These are phyloP conservation scores for Dioscorea zingiberensis DNA, from an alignment of 106 monocot genomes.

Conservation along the genomic window DNA sequence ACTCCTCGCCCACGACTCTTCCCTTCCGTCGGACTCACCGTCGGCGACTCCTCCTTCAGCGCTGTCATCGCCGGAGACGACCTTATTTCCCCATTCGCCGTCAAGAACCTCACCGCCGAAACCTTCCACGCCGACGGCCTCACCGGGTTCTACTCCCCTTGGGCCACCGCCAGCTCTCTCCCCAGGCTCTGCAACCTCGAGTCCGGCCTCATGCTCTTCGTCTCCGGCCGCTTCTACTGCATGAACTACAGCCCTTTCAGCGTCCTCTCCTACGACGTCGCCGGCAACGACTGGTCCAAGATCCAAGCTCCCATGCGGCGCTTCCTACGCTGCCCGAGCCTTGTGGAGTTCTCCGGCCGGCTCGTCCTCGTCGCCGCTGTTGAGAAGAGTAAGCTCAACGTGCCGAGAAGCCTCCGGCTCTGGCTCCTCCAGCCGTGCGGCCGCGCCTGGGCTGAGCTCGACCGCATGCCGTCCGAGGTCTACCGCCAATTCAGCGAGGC, in stretches of 20 bases:
- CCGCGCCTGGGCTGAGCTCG: conserved; percentile 50
- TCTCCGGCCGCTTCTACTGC: conserved; percentile 64
- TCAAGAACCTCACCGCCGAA: conserved; percentile 89
- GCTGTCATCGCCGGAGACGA: conserved; percentile 79
- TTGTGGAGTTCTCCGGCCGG: conserved; percentile 14
- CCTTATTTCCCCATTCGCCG: conserved; percentile 85
- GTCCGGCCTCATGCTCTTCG: conserved; percentile 52
- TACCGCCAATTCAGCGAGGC: conserved; percentile 43
- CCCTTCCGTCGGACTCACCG: conserved; percentile 70
- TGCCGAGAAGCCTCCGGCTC: conserved; percentile 50
- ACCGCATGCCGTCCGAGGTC: conserved; percentile 62
- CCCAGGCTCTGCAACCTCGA: conserved; percentile 71
- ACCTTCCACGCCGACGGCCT: conserved; percentile 49
- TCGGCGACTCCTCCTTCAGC: conserved; percentile 35
- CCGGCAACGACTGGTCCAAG: conserved; percentile 52
- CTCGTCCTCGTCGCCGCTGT: conserved; percentile 53
- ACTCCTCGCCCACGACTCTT: conserved; percentile 38
- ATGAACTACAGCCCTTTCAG: conserved; percentile 72
- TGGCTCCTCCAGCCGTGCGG: conserved; percentile 47
- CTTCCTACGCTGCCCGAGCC: conserved; percentile 67
- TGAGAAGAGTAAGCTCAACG: conserved; percentile 68
- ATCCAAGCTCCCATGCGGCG: conserved; percentile 87
- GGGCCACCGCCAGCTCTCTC: conserved; percentile 45
- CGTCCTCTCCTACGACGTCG: conserved; percentile 54
- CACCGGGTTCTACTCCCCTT: conserved; percentile 61